Conservation (phyloP, 2,329 filamentous ascomycete genomes). For the Cladosporium sp. region DNA sequence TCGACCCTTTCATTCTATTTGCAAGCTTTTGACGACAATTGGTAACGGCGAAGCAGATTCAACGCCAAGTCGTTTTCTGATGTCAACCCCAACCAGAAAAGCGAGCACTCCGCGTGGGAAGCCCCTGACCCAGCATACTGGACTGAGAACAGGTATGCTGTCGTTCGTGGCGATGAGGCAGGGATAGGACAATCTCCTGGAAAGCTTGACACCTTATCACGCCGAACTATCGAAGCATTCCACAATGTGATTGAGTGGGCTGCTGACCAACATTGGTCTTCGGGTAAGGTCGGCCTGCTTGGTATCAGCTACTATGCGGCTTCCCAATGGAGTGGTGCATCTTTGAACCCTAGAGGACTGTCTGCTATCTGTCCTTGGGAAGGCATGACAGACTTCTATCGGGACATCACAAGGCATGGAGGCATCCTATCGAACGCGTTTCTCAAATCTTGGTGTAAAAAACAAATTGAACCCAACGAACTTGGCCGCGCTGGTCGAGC, state of each 20-base stretch:
- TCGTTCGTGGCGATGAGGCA: conserved; percentile 26
- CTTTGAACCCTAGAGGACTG: conserved; percentile 36
- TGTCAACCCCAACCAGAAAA: conserved; percentile 35
- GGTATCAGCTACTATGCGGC: conserved; percentile 40
- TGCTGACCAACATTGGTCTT: conserved; percentile 38
- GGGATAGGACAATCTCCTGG: conserved; percentile 31
- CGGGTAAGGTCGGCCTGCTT: conserved; percentile 38
- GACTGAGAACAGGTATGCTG: conserved; percentile 30
- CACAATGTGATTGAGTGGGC: conserved; percentile 40
- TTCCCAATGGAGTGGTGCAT: conserved; percentile 36
- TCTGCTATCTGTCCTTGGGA: conserved; percentile 43
- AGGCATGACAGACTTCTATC: conserved; percentile 40
- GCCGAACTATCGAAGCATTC: conserved; percentile 39
- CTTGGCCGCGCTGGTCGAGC: conserved; percentile 50
- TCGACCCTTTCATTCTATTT: conserved; percentile 11
- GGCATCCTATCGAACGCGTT: conserved; percentile 33
- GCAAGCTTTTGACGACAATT: no score
- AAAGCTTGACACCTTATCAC: conserved; percentile 32
- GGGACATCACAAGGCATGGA: conserved; percentile 41
- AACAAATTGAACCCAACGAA: conserved; percentile 63
- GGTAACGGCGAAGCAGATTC: conserved; percentile 36
- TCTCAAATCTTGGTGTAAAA: conserved; percentile 62
- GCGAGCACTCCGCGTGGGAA: conserved; percentile 42
- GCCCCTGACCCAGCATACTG: conserved; percentile 38
- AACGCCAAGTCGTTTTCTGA: conserved; percentile 45